Base-by-base conservation (phyloP, 371 early-diverging fungal species). In the Circinella umbellata region DNA sequence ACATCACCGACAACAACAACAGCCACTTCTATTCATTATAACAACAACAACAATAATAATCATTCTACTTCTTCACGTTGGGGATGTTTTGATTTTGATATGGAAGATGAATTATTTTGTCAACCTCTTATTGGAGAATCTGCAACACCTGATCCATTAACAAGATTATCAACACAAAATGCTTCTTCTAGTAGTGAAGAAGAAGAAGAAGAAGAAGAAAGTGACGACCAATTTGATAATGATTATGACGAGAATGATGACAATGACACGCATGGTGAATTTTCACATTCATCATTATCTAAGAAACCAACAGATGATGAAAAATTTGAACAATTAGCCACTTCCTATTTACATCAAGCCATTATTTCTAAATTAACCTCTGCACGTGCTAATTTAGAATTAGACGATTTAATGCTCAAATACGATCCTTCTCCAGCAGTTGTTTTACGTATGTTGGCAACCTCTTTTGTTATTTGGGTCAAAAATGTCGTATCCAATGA, bases 391-490 rank as follows among this genome's bases (percentile, higher is more conserved):
- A 80, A 86, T 61, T 66, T 89, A 14, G 86, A 86, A 61, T 73
- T 89, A 34, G 89, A 89, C 46, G 89, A 89, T 38, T 69, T 87
- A 47, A 76, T 86, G 70, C 61, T 86, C 20, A 89, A 89, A 70
- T 84, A 87, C 64, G 89, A 89, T 47, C 84, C 89, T 17, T 66
- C 79, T 1, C 66, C 78, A 6, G 77, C 80, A 5, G 75, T 74
- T 10, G 70, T 89, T 0, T 57, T 81, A 13, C 60, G 73, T 37
- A 79, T 80, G 1, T 68, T 89, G 39, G 77, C 84, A 0, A 68
- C 69, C 38, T 69, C 82, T 9, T 82, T 85, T 71, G 64, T 82
- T 1, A 62, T 68, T 7, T 85, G 85, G 85, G 67, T 82, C 13
- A 55, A 54, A 7, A 70, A 73, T 55, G 64, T 67, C 4, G 66